Conservation (phyloP, 345 rosid species). For the Gossypium anomalum region DNA sequence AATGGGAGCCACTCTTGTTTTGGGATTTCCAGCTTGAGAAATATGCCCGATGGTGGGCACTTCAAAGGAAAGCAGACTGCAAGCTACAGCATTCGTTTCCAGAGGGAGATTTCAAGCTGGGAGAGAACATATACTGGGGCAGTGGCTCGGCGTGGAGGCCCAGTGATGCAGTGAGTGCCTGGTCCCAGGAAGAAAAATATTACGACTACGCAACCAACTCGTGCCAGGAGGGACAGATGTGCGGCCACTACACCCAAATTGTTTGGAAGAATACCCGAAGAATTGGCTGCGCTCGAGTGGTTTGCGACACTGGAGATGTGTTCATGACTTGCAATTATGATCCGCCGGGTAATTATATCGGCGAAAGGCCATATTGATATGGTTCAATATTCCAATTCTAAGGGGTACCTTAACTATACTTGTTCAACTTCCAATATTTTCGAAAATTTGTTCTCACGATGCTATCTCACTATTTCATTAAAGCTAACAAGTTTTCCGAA, state of each 20-base stretch:
- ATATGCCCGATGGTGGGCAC: conserved; percentile 83
- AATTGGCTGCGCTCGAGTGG: conserved; percentile 73
- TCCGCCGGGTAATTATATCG: conserved; percentile 80
- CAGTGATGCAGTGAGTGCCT: conserved; percentile 53
- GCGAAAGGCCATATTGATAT: conserved; percentile 60
- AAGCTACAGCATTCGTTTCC: conserved; percentile 58
- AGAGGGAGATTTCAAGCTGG: conserved; percentile 52
- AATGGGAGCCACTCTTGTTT: conserved; percentile 57
- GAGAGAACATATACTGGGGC: conserved; percentile 87
- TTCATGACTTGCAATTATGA: conserved; percentile 92
- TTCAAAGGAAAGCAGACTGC: conserved; percentile 58
- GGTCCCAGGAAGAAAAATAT: conserved; percentile 76
- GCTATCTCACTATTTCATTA: neutral
- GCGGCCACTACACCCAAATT: conserved; percentile 87
- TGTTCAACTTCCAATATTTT: neutral
- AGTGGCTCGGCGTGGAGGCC: conserved; percentile 63
- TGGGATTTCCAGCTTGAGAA: conserved; percentile 72
- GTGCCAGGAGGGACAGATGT: conserved; percentile 58
- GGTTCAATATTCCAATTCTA: neutral
- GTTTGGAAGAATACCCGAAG: conserved; percentile 67
- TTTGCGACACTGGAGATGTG: conserved; percentile 70
- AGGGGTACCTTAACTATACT: neutral
- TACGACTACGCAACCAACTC: conserved; percentile 49
- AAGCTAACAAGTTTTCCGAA: neutral
- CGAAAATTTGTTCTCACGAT: neutral